These are phyloP conservation scores for Ramalina intermedia DNA, from an alignment of 495 filamentous ascomycete genomes.

Conservation along the genomic window DNA sequence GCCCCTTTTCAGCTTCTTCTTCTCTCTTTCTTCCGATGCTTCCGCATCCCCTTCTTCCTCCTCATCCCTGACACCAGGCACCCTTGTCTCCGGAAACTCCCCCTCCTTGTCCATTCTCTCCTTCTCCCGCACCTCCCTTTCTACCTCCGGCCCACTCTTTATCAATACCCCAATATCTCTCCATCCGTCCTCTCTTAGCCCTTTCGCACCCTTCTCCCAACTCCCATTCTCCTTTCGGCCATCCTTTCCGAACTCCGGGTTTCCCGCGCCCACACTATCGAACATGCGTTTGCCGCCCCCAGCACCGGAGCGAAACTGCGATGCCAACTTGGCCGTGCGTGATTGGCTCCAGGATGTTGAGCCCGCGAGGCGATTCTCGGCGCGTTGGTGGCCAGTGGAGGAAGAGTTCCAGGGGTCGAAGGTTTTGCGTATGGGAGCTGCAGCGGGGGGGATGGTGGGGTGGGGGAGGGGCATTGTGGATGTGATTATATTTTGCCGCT, in stretches of 20 bases:
- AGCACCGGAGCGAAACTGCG: slow-evolving; percentile 45
- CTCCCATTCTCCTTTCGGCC: slow-evolving; percentile 22
- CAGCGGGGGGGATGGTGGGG: slow-evolving; percentile 21
- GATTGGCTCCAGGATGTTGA: slow-evolving; percentile 59
- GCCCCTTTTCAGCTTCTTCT: slow-evolving; percentile 16
- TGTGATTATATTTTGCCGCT: neutral
- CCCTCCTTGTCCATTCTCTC: slow-evolving; percentile 4
- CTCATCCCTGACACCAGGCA: slow-evolving; percentile 11
- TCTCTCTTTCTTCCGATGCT: slow-evolving; percentile 11
- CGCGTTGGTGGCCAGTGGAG: slow-evolving; percentile 66
- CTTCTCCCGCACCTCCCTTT: slow-evolving; percentile 9
- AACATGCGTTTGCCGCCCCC: slow-evolving; percentile 37
- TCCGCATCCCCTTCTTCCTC: slow-evolving; percentile 18
- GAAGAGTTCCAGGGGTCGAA: slow-evolving; percentile 78
- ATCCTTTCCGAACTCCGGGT: slow-evolving; percentile 10
- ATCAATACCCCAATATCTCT: slow-evolving; percentile 29
- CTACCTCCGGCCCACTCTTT: slow-evolving; percentile 20
- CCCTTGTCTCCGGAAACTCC: slow-evolving; percentile 11
- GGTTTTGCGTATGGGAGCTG: slow-evolving; percentile 31
- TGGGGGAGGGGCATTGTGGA: slow-evolving; percentile 5
- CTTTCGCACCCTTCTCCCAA: slow-evolving; percentile 28
- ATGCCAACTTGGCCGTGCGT: slow-evolving; percentile 46
- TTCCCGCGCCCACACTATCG: slow-evolving; percentile 38
- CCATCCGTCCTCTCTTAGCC: slow-evolving; percentile 25
- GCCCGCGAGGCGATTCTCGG: slow-evolving; percentile 43